Evolutionary conservation across 371 early-diverging fungal genomes (phyloP).

Genomic region (Quaeritorhiza haematococci): DNA sequence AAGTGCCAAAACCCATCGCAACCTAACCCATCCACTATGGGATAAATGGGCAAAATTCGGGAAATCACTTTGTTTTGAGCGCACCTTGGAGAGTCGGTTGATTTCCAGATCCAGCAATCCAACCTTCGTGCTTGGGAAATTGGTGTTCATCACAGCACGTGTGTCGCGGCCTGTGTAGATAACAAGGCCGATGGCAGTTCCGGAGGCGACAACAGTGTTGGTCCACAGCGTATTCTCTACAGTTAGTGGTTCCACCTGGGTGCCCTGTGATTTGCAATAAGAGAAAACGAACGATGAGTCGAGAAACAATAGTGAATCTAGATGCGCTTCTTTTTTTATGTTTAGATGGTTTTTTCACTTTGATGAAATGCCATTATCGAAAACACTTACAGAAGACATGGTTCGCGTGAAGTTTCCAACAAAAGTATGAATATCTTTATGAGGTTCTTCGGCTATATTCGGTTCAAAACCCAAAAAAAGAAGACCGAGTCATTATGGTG

Average conservation of each 20-base stretch:
- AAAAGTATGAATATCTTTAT: constrained; percentile 96
- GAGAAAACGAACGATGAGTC: constrained; percentile 4
- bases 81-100: constrained; percentile 87
- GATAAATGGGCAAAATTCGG: constrained; percentile 11
- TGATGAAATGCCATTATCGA: not conserved
- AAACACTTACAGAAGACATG: too few relatives aligned
- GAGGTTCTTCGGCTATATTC: constrained; percentile 81
- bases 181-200: constrained; percentile 86
- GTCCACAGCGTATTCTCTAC: constrained; percentile 98
- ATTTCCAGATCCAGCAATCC: constrained; percentile 93
- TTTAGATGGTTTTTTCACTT: not conserved
- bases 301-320: constrained; percentile 6
- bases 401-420: constrained; percentile 72
- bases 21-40: not conserved
- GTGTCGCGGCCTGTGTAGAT: constrained; percentile 98
- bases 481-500: not conserved
- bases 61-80: not conserved
- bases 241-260: constrained; percentile 64
- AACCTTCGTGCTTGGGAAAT: constrained; percentile 90
- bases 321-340: too few relatives aligned
- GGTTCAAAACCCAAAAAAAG: not conserved
- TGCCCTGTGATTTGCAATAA: too few relatives aligned
- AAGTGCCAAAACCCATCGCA: not conserved
- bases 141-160: constrained; percentile 97
- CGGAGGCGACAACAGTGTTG: constrained; percentile 96